Percentiles rank a stretch among this genome's conserved stretches.
phyloP scores from a whole-genome alignment of 495 filamentous ascomycete genomes.

The Neurospora sp. region DNA sequence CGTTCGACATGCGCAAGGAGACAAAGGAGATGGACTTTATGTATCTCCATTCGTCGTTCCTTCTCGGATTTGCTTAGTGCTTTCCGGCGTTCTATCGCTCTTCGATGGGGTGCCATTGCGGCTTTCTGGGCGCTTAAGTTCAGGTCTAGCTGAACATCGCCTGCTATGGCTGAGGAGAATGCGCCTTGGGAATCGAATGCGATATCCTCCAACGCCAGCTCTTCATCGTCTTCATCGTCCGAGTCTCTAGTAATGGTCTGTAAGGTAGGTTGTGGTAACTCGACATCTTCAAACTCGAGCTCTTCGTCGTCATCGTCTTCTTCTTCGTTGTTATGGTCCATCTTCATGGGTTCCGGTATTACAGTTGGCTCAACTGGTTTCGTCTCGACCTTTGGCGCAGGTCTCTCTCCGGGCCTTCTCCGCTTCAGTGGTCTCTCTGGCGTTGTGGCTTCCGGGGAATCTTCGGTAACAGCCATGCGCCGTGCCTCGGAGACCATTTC shows the following conservation, averaged over 20 bases:
- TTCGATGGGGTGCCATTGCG: conserved; percentile 19
- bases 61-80: conserved; percentile 61
- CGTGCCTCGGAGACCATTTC: conserved; percentile 12
- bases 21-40: conserved; percentile 80
- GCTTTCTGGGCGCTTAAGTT: conserved; percentile 36
- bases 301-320: conserved; percentile 24
- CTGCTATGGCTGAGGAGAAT: conserved; percentile 11
- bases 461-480: background rate
- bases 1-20: conserved; percentile 62
- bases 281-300: conserved; percentile 29
- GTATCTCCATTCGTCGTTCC: conserved; percentile 59
- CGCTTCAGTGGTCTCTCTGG: conserved; percentile 28
- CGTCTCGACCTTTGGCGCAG: conserved; percentile 2
- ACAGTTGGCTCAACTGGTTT: conserved; percentile 1
- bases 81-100: conserved; percentile 40
- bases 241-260: conserved; percentile 19
- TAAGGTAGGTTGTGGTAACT: conserved; percentile 14
- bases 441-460: background rate
- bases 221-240: conserved; percentile 24
- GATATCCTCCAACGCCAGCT: conserved; percentile 27
- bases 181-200: conserved; percentile 14
- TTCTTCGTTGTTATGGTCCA: conserved; percentile 12
- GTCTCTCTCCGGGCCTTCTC: conserved; percentile 31
- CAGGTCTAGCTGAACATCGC: conserved; percentile 49
- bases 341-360: conserved; percentile 1